Base-by-base conservation (phyloP, 495 filamentous ascomycete species). In the Diplogelasinospora grovesii region DNA sequence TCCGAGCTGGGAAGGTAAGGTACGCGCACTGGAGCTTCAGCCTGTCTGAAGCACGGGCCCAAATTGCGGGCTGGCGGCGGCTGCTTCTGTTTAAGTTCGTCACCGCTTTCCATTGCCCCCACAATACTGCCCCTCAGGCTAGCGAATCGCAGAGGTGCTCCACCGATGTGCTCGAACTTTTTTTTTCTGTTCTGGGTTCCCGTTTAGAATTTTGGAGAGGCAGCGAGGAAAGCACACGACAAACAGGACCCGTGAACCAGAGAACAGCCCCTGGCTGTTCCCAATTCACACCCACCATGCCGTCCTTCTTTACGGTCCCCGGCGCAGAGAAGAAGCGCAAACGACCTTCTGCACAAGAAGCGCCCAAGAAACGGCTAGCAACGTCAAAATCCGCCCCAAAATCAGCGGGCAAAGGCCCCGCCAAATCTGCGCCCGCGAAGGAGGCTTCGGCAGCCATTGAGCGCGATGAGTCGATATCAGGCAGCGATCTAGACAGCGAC, bases 231-330 rank as follows among this genome's bases (percentile, higher is more conserved):
- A 16, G 9, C 28, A 16, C 26, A 15, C 30, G 13, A 34, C 27
- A 33, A 23, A 10, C 22, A 46, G 39, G 27, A 36, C 46, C n/a
- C n/a, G n/a, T n/a, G n/a, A n/a, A n/a, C n/a, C n/a, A 41, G 25
- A 18, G 24, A 44, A 36, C 40, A 43, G 35, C 40, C 18, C 35
- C n/a, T n/a, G n/a, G n/a, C n/a, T n/a, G 41, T 39, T 41, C 22
- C 16, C 49, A 49, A 53, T 30, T 33, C n/a, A n/a, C n/a, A 45
- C 46, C 38, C 39, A 53, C 40, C 22, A 88, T 90, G 84, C 86
- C 85, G 36, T 90, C 85, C 13, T 94, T 93, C 64, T 94, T 94
- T 57, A 87, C 87, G 28, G 56, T 81, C 18, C 82, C 87, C 28
- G 74, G 76, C 16, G 79, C 81, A 21, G 78, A 85, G 52, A 85